Evolutionary conservation across 2,329 filamentous ascomycete species (phyloP).

Genomic region (Aureobasidium sp.): DNA sequence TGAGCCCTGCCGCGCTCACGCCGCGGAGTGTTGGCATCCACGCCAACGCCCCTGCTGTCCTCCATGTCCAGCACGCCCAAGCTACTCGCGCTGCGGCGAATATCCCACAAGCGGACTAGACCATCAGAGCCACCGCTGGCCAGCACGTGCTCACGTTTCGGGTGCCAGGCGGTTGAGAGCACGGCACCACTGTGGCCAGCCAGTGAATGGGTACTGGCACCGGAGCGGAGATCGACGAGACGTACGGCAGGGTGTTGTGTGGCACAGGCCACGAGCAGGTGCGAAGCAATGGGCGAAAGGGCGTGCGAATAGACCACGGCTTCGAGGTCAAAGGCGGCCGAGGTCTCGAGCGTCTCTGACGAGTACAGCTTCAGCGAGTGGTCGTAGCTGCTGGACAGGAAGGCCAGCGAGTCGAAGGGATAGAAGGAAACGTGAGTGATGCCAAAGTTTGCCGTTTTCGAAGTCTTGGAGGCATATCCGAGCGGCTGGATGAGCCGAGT

Average conservation of each 20-base stretch:
- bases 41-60: slow-evolving; percentile 48
- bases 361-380: slow-evolving; percentile 68
- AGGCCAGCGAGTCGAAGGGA: slow-evolving; percentile 65
- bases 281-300: slow-evolving; percentile 60
- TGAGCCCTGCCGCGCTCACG: slow-evolving; percentile 51
- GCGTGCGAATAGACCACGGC: slow-evolving; percentile 68
- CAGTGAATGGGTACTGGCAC: slow-evolving; percentile 51
- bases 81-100: slow-evolving; percentile 66
- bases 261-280: slow-evolving; percentile 77
- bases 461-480: slow-evolving; percentile 31
- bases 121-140: slow-evolving; percentile 82
- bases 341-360: slow-evolving; percentile 51
- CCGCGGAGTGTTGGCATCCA: slow-evolving; percentile 30
- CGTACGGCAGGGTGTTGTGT: slow-evolving; percentile 79
- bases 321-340: slow-evolving; percentile 59
- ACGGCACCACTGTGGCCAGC: slow-evolving; percentile 44
- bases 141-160: slow-evolving; percentile 66
- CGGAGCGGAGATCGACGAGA: slow-evolving; percentile 77
- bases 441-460: slow-evolving; percentile 53
- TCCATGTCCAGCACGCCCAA: slow-evolving; percentile 76
- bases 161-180: slow-evolving; percentile 67
- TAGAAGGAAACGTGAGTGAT: slow-evolving; percentile 72
- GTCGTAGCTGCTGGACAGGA: slow-evolving; percentile 70
- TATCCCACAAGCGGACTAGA: slow-evolving; percentile 76
- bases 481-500: slow-evolving; percentile 33